phyloP scores from a whole-genome alignment of 1,139 yeast genomes.

The Protomyces lactucae-debilis region DNA sequence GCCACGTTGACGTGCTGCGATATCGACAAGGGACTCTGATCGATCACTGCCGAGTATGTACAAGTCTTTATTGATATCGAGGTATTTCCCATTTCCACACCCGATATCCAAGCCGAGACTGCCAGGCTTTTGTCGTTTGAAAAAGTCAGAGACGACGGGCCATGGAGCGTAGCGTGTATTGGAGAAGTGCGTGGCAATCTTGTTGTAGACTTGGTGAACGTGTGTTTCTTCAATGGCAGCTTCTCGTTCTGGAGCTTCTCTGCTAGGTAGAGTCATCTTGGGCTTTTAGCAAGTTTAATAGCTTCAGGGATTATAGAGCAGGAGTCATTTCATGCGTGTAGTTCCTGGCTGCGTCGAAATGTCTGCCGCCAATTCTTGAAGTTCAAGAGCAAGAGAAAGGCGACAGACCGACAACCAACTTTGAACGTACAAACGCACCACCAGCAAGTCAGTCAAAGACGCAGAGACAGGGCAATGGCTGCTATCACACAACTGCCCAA shows the following conservation, averaged over 20 bases:
- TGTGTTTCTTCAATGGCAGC: slow-evolving; percentile 53
- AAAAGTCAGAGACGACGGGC: slow-evolving; percentile 83
- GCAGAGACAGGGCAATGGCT: not conserved
- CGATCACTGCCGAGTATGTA: slow-evolving; percentile 73
- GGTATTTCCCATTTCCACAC: slow-evolving; percentile 93
- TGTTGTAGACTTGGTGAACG: slow-evolving; percentile 86
- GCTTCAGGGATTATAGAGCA: too few species aligned
- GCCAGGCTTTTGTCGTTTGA: slow-evolving; percentile 45
- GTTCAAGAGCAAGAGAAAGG: too few species aligned
- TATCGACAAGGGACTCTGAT: slow-evolving; percentile 63
- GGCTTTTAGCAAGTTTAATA: too few species aligned
- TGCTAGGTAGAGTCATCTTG: not conserved
- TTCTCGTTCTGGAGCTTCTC: not conserved
- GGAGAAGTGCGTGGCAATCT: slow-evolving; percentile 88
- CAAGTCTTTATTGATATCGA: slow-evolving; percentile 62
- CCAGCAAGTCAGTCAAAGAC: too few species aligned
- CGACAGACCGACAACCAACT: too few species aligned
- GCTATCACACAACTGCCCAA: not conserved
- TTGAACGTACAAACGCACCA: too few species aligned
- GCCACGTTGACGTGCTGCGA: slow-evolving; percentile 49
- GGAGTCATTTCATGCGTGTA: too few species aligned
- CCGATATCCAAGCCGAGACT: slow-evolving; percentile 62
- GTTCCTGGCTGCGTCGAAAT: too few species aligned
- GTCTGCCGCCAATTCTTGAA: too few species aligned
- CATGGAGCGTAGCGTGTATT: slow-evolving; percentile 93